Conservation (phyloP, 768 basidiomycete species). For the Lentinula detonsa region DNA sequence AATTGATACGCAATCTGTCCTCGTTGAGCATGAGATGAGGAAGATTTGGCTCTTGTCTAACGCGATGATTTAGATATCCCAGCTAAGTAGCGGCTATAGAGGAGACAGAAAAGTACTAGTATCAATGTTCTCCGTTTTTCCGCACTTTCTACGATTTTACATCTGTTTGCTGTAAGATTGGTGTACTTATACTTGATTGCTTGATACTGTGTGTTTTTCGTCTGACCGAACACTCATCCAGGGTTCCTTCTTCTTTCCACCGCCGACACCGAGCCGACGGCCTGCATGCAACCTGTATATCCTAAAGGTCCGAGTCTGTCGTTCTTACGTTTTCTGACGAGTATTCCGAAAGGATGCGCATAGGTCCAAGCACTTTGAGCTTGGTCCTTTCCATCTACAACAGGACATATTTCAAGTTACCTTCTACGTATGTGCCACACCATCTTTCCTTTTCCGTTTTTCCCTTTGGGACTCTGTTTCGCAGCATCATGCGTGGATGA, state of each 20-base stretch:
- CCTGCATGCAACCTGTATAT: background rate
- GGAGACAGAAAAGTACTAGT: background rate
- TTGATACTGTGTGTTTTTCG: background rate
- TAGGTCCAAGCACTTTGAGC: too few species aligned
- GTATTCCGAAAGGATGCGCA: background rate
- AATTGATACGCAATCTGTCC: too few species aligned
- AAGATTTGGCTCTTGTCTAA: too few species aligned
- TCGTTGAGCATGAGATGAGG: too few species aligned
- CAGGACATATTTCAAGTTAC: background rate
- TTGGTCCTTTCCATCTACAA: background rate
- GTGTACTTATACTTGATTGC: background rate
- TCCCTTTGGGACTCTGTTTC: background rate
- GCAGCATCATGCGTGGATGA: background rate
- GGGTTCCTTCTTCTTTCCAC: background rate
- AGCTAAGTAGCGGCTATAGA: background rate
- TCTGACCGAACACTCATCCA: background rate
- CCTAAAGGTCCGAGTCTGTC: background rate
- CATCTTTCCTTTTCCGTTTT: background rate
- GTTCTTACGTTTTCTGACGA: background rate
- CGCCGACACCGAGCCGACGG: background rate
- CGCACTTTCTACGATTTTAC: background rate
- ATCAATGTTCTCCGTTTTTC: background rate
- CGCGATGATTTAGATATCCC: background rate
- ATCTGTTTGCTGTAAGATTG: background rate
- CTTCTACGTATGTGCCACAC: background rate